phyloP scores from a whole-genome alignment of 768 basidiomycete species.

The Mycena galericulata region DNA sequence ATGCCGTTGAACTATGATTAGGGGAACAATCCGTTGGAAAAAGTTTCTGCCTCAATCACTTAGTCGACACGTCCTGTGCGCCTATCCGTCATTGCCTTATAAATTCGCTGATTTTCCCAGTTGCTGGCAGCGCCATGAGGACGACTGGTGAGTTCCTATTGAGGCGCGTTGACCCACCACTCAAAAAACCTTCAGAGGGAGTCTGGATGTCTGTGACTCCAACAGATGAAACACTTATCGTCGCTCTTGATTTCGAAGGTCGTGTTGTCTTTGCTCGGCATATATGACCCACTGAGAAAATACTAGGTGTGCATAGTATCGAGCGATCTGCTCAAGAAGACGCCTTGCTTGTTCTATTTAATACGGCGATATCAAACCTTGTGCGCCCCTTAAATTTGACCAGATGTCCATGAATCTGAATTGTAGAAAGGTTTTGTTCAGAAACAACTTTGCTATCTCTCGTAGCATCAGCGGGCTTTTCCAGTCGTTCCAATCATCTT shows the following conservation, averaged over 20 bases:
- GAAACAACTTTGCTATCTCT: constrained; percentile 73
- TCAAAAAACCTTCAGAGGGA: constrained; percentile 50
- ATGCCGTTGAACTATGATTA: constrained; percentile 27
- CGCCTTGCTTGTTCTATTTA: constrained; percentile 70
- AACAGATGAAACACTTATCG: constrained; percentile 63
- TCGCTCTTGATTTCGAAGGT: constrained; percentile 76
- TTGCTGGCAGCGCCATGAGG: constrained; percentile 74
- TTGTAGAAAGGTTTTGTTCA: constrained; percentile 63
- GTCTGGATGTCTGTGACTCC: constrained; percentile 78
- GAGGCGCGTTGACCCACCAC: not conserved
- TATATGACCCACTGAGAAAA: not conserved
- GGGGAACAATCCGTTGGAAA: constrained; percentile 76
- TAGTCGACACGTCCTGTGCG: constrained; percentile 67
- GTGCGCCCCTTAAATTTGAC: constrained; percentile 44
- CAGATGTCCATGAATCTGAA: not conserved
- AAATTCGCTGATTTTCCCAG: not conserved
- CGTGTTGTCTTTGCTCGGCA: not conserved
- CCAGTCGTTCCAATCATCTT: constrained; percentile 69
- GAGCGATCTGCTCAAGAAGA: constrained; percentile 75
- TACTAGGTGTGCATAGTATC: constrained; percentile 68
- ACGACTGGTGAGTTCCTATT: constrained; percentile 54
- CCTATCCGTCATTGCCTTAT: not conserved
- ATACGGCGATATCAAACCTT: constrained; percentile 73
- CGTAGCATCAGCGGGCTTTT: constrained; percentile 73
- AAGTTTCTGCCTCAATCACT: constrained; percentile 68